Percentiles rank a stretch among this genome's conserved stretches.
These are phyloP conservation scores for Patellaria atrata DNA, from an alignment of 495 filamentous ascomycete species.

Conservation along the genomic window DNA sequence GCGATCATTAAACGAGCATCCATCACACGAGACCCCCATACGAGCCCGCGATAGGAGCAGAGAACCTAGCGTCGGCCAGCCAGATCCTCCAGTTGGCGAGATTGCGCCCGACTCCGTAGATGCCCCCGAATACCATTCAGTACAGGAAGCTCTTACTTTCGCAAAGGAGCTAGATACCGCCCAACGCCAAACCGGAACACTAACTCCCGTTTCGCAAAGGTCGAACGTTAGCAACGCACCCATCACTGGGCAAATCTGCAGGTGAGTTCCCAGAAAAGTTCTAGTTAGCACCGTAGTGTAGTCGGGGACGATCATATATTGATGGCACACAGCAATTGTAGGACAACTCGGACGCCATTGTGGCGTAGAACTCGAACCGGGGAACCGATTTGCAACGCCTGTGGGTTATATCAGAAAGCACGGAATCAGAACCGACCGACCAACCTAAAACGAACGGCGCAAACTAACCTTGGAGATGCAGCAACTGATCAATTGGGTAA, in stretches of 20 bases:
- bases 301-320: not conserved
- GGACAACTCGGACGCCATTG: slow-evolving; percentile 80
- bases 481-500: no score
- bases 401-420: slow-evolving; percentile 86
- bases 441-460: slow-evolving; percentile 53
- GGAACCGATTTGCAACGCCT: slow-evolving; percentile 94
- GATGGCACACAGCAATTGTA: slow-evolving; percentile 59
- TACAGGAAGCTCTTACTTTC: slow-evolving; percentile 15
- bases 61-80: not conserved
- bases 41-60: not conserved
- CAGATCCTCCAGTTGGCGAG: slow-evolving; percentile 1
- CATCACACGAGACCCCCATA: slow-evolving; percentile 1
- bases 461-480: slow-evolving; percentile 6
- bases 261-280: slow-evolving; percentile 8
- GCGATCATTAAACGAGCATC: slow-evolving; percentile 6
- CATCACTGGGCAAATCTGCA: slow-evolving; percentile 16
- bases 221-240: slow-evolving; percentile 11
- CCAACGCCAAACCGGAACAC: slow-evolving; percentile 2
- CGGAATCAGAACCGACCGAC: slow-evolving; percentile 80
- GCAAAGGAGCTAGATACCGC: slow-evolving; percentile 5
- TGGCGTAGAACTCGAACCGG: slow-evolving; percentile 91
- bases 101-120: not conserved
- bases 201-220: slow-evolving; percentile 4
- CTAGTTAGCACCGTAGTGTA: not conserved
- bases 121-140: slow-evolving; percentile 17